These are phyloP conservation scores for Nicotiana otophora DNA, from an alignment of 257 asterid genomes.

Conservation along the genomic window DNA sequence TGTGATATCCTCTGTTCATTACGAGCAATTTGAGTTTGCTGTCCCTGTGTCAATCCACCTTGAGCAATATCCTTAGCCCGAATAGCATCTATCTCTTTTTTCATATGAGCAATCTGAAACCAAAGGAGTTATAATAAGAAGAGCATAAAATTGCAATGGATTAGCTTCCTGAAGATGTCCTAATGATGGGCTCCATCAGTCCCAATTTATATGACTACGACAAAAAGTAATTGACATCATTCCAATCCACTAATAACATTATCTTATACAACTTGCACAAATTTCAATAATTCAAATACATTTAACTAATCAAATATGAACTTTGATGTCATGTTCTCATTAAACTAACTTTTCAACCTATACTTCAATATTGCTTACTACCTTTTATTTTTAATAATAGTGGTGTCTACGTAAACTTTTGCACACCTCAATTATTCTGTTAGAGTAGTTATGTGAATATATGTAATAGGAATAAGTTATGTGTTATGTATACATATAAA, in stretches of 20 bases:
- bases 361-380: too few species aligned
- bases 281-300: background rate
- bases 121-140: constrained; percentile 8
- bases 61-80: constrained; percentile 98
- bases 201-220: background rate
- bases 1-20: constrained; percentile 96
- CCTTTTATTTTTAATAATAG: too few species aligned
- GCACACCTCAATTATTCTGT: too few species aligned
- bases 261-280: background rate
- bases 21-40: constrained; percentile 99
- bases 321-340: background rate
- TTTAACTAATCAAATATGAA: background rate
- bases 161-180: background rate
- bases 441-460: too few species aligned
- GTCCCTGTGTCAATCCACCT: constrained; percentile 99
- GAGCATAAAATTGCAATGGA: background rate
- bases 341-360: too few species aligned
- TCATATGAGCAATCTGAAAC: constrained; percentile 92
- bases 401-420: too few species aligned
- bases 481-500: too few species aligned
- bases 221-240: background rate
- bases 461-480: too few species aligned
- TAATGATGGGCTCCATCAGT: background rate
- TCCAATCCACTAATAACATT: background rate
- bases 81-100: constrained; percentile 97